Conservation (phyloP, 208 protist species). For the Angomonas ambiguus region DNA sequence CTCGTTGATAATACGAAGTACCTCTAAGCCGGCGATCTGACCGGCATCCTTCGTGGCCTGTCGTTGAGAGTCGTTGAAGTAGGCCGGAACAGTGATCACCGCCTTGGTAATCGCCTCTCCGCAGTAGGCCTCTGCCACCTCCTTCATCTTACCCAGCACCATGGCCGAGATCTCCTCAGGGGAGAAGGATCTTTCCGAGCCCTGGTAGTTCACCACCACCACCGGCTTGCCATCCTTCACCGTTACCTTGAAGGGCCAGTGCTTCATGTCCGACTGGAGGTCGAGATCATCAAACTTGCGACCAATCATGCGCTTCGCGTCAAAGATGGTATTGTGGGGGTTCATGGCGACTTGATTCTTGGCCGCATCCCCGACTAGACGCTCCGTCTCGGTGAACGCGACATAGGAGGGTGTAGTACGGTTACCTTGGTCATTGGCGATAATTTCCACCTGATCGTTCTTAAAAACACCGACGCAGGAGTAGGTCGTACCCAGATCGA, state of each 20-base stretch:
- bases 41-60: constrained; percentile 99
- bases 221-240: constrained; percentile 85
- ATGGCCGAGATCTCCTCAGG: constrained; percentile 86
- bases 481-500: constrained; percentile 93
- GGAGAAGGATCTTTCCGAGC: constrained; percentile 67
- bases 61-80: constrained; percentile 99
- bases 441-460: constrained; percentile 92
- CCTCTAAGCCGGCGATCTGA: constrained; percentile 94
- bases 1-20: constrained; percentile 99
- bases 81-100: constrained; percentile 98
- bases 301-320: constrained; percentile 91
- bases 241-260: constrained; percentile 88
- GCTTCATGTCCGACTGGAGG: constrained; percentile 95
- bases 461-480: constrained; percentile 92
- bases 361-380: constrained; percentile 85
- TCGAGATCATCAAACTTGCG: constrained; percentile 88
- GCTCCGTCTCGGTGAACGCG: constrained; percentile 93
- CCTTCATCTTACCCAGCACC: constrained; percentile 93
- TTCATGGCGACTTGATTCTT: constrained; percentile 91
- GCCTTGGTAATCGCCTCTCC: constrained; percentile 91
- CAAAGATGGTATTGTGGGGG: constrained; percentile 89
- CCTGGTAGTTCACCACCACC: constrained; percentile 67
- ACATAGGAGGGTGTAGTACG: constrained; percentile 95
- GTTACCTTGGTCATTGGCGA: constrained; percentile 91
- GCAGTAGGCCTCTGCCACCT: constrained; percentile 92